Base-by-base conservation (phyloP, 1,284 basidiomycete genomes). In the Cutaneotrichosporon cavernicola region DNA sequence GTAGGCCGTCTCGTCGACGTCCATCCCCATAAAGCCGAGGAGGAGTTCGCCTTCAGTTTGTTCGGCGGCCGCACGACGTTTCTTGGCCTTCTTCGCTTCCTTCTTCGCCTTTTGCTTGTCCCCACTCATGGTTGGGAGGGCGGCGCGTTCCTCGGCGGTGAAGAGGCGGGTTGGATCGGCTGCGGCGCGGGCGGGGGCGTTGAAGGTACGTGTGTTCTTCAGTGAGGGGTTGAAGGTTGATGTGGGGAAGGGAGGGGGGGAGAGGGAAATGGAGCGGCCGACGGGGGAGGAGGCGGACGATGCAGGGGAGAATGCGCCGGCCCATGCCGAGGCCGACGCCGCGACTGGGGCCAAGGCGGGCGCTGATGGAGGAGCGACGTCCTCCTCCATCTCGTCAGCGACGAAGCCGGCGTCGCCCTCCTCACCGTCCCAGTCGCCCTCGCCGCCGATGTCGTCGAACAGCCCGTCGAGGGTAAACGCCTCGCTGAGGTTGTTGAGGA, bases 391-490 rank as follows among this genome's bases (percentile, higher is more conserved):
- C 16, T 58, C 61, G 56, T 69, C 69, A 26, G 58, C 62, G 55
- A 73, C 72, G 22, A 59, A 66, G 16, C 70, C 71, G 9, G 30
- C 60, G 16, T 63, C 68, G 1, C 50, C 72, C 13, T 64, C 70
- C 26, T 74, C 73, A 5, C 75, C 76, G 31, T 76, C 73, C 73
- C 75, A 79, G 14, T 74, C 78, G 13, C 76, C 80, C 53, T 74
- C 75, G 63, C 76, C 77, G 34, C 73, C 74, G 7, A 72, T 16
- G 47, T 69, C 66, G 62, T 79, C 76, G 56, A 81, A 76, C 65
- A 81, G 63, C 0, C 80, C 80, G 57, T 81, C 80, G 22, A 81
- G 63, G 38, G 75, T 77, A 67, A 81, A 80, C 14, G 79, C 80
- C 64, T 78, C 75, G 36, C 73, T 75, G 5, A 81, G 73, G 16